Evolutionary conservation across 306 rosid genomes (phyloP), one percentile per base, ranked within the genome.

Genomic region (Acacia acuminata): DNA sequence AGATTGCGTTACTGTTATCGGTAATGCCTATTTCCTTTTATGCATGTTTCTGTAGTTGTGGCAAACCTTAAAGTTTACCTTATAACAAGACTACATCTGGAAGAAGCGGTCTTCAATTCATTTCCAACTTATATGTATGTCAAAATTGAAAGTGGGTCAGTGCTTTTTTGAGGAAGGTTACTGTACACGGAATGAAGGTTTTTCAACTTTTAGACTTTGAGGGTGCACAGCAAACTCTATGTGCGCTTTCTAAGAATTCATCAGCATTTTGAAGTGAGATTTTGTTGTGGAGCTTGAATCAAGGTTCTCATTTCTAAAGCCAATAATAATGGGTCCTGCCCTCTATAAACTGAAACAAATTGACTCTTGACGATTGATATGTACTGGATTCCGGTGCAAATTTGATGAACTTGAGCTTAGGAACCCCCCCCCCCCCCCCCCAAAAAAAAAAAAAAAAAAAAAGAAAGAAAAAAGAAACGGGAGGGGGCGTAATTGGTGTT

Each of bases 1-100:
- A 91, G 87, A 91, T 91, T 25, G 95, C 95, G 5, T 70, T 91
- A 43, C 56, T 91, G 79, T 81, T 91, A 85, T 91, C 95, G 90
- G 95, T 91, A 91, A 76, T 65, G 40, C 38, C 30, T 73, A 76
- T 38, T 17, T 48, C 66, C 9, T 11, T 80, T 48, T 73, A 36
- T 76, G 56, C 51, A 77, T 82, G 27, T 42, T 16, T 36, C 15
- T 55, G 81, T 36, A 22, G 51, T 65, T 60, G 45, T 45, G 38
- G 16, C 30, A 30, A 73, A 50, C 27, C 47, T 30, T 55, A 16
- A 10, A 11, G 22, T 36, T 55, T 55, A 20, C 12, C 16, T 75
- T 36, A 11, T 75, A 53, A n/a, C 12, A 5, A 53, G 50, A 36
- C 19, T n/a, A 19, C 19, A 20, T 34, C 34, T 34, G n/a, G 65